Evolutionary conservation across 352 stramenopile species (phyloP).

Genomic region (Phytophthora sp.): DNA sequence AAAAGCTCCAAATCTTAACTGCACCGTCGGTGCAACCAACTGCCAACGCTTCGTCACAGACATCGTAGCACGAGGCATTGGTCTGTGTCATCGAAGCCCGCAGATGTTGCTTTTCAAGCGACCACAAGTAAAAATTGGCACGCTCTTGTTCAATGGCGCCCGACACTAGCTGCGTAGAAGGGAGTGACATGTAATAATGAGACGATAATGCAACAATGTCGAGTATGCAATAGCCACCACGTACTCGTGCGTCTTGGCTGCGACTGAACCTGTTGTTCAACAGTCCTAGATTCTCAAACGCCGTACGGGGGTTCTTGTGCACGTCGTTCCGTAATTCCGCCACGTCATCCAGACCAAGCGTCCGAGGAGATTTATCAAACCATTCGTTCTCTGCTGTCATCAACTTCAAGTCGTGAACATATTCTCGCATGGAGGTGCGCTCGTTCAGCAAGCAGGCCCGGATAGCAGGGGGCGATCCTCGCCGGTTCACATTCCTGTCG

Average conservation of each 20-base stretch:
- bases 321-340: constrained; percentile 63
- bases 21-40: constrained; percentile 78
- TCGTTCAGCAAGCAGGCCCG: constrained; percentile 84
- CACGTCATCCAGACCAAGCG: constrained; percentile 54
- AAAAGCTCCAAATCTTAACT: constrained; percentile 87
- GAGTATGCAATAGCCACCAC: constrained; percentile 12
- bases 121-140: constrained; percentile 89
- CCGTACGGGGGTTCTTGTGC: constrained; percentile 47
- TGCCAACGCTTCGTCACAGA: constrained; percentile 81
- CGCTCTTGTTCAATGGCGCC: constrained; percentile 74
- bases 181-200: constrained; percentile 3
- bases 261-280: constrained; percentile 70
- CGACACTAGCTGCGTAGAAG: constrained; percentile 63
- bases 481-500: constrained; percentile 85
- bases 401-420: constrained; percentile 80
- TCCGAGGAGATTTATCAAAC: constrained; percentile 53
- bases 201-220: neutral
- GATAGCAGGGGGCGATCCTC: constrained; percentile 83
- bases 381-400: constrained; percentile 80
- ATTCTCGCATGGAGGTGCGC: constrained; percentile 86
- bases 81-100: constrained; percentile 70
- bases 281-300: constrained; percentile 74
- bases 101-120: constrained; percentile 69
- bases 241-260: constrained; percentile 65
- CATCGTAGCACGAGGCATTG: constrained; percentile 77